Percentiles rank a stretch among this genome's conserved stretches.
These are phyloP conservation scores for Daucus carota DNA, from an alignment of 129 eudicot species.

Conservation along the genomic window DNA sequence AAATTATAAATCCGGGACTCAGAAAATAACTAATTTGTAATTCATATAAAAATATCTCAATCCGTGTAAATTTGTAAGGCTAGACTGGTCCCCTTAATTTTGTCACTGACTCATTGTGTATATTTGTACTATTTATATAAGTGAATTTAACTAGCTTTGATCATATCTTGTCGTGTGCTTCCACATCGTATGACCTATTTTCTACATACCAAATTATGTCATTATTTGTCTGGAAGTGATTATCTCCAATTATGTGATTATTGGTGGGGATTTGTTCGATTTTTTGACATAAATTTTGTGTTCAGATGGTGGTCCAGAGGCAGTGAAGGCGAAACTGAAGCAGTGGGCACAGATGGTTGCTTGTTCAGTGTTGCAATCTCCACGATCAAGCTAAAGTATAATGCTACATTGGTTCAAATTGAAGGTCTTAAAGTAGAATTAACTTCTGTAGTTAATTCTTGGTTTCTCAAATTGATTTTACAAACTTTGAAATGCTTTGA, in stretches of 20 bases:
- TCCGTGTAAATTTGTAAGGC: neutral
- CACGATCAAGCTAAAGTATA: neutral
- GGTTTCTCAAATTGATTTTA: neutral
- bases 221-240: neutral
- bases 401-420: neutral
- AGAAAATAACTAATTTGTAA: neutral
- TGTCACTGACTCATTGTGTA: neutral
- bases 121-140: too few species aligned
- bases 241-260: neutral
- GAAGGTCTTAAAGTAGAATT: neutral
- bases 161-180: too few species aligned
- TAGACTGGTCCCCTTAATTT: neutral
- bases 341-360: conserved; percentile 11
- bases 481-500: neutral
- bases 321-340: neutral
- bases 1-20: neutral
- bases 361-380: conserved; percentile 5
- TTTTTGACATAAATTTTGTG: neutral
- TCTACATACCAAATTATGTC: neutral
- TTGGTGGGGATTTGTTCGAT: neutral
- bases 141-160: neutral
- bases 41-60: neutral
- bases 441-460: neutral
- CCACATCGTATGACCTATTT: too few species aligned
- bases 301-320: conserved; percentile 3